Conservation (phyloP, 306 rosid genomes). For the Albizia julibrissin region DNA sequence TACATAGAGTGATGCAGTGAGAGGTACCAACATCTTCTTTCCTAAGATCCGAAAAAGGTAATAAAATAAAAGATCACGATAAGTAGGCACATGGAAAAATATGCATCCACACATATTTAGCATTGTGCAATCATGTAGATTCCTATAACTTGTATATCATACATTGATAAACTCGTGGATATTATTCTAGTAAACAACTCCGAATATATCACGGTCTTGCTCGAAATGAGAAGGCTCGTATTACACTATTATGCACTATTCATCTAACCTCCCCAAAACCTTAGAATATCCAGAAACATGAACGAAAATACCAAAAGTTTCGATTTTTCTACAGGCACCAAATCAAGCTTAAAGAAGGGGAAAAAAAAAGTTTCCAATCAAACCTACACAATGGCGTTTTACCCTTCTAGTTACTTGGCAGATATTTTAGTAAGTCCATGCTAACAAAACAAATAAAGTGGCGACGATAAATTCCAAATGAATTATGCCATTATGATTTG, state of each 20-base stretch:
- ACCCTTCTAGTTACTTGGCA: not conserved
- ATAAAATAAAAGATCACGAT: not conserved
- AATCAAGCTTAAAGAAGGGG: not conserved
- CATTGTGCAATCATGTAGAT: not conserved
- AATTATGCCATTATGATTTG: not conserved
- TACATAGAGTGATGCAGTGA: conserved; percentile 93
- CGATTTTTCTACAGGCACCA: not conserved
- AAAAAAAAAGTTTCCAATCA: not conserved
- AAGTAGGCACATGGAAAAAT: not conserved
- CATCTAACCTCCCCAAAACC: not conserved
- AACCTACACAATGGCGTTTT: not conserved
- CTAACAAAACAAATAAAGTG: not conserved
- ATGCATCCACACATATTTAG: not conserved
- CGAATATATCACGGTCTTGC: not conserved
- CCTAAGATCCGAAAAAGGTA: conserved; percentile 18
- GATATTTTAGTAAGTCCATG: not conserved
- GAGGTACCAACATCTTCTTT: conserved; percentile 81
- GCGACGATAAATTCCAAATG: not conserved
- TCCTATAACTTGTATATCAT: not conserved
- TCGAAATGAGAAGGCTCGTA: not conserved
- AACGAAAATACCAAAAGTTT: not conserved
- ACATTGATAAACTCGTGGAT: not conserved
- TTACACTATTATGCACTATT: not conserved
- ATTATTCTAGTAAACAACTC: not conserved
- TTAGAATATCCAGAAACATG: not conserved